Base-by-base conservation (phyloP, 2,329 filamentous ascomycete genomes). In the Xylaria multiplex region DNA sequence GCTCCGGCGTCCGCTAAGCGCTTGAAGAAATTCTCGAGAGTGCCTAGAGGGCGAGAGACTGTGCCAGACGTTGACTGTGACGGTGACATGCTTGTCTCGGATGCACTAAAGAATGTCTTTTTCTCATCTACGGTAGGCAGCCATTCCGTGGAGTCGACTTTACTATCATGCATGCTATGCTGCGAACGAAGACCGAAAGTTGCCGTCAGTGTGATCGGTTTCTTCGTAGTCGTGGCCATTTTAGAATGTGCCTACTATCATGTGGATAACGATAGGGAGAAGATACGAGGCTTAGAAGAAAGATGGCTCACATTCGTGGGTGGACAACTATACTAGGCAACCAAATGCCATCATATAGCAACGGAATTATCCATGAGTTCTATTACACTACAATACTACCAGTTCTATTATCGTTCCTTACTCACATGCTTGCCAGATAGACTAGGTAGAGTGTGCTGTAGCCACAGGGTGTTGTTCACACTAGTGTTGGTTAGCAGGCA, bases 1-100 rank as follows among this genome's bases (percentile, higher is more conserved):
- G 55, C 65, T 8, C 66, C 70, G 13, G 48, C 49, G 22, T 76
- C 73, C 11, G 69, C 71, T 19, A 76, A 43, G 6, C 73, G 55
- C 56, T 75, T 76, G 64, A 77, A 74, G 43, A 77, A 77, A 2
- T 53, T 67, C 64, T 77, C 76, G 14, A 71, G 57, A 16, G 58
- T 64, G 55, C 69, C 67, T 43, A 70, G 27, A 27, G 69, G 67
- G 14, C 69, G 69, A 9, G 50, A 62, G 42, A 37, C 11, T 16
- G 49, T 19, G 30, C 2, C n/a, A 16, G 50, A 16, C 19, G 14
- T 19, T 19, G 19, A 7, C 14, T 46, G 40, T n/a, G 19, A 40
- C 16, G 19, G 50, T 9, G 50, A 22, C 13, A 11, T 37, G 42
- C 19, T 19, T 54, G 48, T 43, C 19, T 46, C 40, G 6, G 59